Evolutionary conservation across 805 yeast species (phyloP).

Genomic region (Zygosaccharomyces siamensis): DNA sequence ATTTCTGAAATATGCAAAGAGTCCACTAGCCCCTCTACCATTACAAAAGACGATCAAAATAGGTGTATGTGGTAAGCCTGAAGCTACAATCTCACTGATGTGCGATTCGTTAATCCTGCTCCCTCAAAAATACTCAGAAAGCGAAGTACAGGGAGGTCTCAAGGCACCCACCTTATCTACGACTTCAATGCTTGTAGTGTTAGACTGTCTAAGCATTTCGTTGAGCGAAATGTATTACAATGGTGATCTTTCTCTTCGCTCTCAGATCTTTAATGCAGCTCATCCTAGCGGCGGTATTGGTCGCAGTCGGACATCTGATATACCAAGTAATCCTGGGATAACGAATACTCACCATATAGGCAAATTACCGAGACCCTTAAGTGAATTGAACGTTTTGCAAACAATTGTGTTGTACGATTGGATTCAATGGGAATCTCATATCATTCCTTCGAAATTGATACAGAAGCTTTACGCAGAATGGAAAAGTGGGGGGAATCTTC

Average conservation of each 20-base stretch:
- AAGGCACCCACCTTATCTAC: constrained; percentile 88
- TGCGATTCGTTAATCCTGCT: constrained; percentile 35
- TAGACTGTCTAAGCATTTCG: constrained; percentile 76
- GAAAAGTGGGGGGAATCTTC: not conserved
- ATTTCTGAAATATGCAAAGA: constrained; percentile 20
- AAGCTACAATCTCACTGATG: constrained; percentile 16
- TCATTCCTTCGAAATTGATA: constrained; percentile 3
- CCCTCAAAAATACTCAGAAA: constrained; percentile 49
- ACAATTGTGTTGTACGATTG: constrained; percentile 14
- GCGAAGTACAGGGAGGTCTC: constrained; percentile 59
- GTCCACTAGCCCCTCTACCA: constrained; percentile 4
- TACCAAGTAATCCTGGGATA: not conserved
- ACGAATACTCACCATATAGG: not conserved
- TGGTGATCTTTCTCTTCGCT: constrained; percentile 49
- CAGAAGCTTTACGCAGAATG: constrained; percentile 6
- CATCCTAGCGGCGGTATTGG: constrained; percentile 96
- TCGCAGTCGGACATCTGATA: constrained; percentile 6
- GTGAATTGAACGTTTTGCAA: constrained; percentile 14
- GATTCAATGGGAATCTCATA: constrained; percentile 6
- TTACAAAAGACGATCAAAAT: constrained; percentile 5
- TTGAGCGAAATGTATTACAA: constrained; percentile 58
- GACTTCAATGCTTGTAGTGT: constrained; percentile 65
- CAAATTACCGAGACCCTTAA: constrained; percentile 4
- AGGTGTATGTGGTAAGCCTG: constrained; percentile 14
- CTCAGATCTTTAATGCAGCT: constrained; percentile 55